Percentiles rank a stretch among this genome's conserved stretches.
Conservation (phyloP, 768 basidiomycete genomes). For the Leccinum olivaceopallidum region DNA sequence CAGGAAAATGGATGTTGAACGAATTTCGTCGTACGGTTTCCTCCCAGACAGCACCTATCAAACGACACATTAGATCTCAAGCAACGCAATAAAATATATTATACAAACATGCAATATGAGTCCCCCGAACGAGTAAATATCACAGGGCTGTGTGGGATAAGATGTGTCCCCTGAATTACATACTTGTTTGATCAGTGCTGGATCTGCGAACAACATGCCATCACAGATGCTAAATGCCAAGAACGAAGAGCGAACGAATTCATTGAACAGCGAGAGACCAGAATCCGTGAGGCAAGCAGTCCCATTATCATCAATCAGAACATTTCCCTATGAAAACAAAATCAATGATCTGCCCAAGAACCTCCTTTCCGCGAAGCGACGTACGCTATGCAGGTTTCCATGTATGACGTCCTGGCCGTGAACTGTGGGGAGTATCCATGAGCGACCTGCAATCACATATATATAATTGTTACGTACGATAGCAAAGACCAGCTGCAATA, state of each 20-base stretch:
- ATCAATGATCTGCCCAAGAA: background rate
- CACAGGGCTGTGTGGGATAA: slow-evolving; percentile 21
- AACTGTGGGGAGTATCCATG: slow-evolving; percentile 11
- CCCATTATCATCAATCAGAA: slow-evolving; percentile 41
- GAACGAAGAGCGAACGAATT: slow-evolving; percentile 30
- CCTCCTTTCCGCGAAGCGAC: background rate
- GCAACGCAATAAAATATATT: background rate
- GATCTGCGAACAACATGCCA: slow-evolving; percentile 48
- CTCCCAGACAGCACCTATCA: slow-evolving; percentile 22
- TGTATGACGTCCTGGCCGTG: slow-evolving; percentile 32
- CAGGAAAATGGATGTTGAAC: background rate
- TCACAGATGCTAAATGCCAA: slow-evolving; percentile 37
- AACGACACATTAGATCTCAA: slow-evolving; percentile 8
- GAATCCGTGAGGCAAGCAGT: slow-evolving; percentile 50
- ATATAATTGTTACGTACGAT: slow-evolving; percentile 21
- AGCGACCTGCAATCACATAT: background rate
- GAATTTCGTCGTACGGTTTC: slow-evolving; percentile 19
- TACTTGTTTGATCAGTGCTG: slow-evolving; percentile 24
- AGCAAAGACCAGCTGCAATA: slow-evolving; percentile 22
- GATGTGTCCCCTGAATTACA: background rate
- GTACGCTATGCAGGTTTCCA: slow-evolving; percentile 39
- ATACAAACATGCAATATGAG: slow-evolving; percentile 33
- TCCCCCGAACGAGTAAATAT: slow-evolving; percentile 37
- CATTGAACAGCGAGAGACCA: slow-evolving; percentile 36
- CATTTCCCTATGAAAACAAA: slow-evolving; percentile 34